Evolutionary conservation across 2,329 filamentous ascomycete genomes (phyloP).

Genomic region (Fusarium euwallaceae): DNA sequence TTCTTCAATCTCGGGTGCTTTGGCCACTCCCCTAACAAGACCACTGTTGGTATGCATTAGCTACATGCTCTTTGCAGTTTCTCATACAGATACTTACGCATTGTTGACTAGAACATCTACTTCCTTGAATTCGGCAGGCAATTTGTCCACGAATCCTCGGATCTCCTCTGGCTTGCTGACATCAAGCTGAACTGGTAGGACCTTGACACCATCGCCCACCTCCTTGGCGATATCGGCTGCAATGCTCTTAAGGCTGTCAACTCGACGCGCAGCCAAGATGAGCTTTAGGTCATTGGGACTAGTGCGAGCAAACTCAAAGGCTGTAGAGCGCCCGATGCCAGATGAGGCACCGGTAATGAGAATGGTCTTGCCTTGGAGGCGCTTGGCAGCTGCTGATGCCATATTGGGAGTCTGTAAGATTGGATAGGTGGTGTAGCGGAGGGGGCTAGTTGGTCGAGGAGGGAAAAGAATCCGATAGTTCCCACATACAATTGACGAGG

Average conservation of each 20-base stretch:
- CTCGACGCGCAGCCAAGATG: slow-evolving; percentile 85
- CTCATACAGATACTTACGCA: slow-evolving; percentile 71
- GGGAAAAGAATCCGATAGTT: not conserved
- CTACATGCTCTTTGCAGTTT: rapidly evolving
- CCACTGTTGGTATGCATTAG: slow-evolving; percentile 66
- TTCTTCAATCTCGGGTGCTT: slow-evolving; percentile 85
- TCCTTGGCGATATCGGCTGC: slow-evolving; percentile 82
- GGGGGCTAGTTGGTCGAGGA: not conserved
- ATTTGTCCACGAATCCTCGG: slow-evolving; percentile 74
- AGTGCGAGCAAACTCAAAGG: slow-evolving; percentile 91
- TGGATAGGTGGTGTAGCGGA: not conserved
- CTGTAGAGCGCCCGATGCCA: slow-evolving; percentile 85
- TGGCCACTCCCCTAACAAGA: slow-evolving; percentile 88
- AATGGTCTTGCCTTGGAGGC: slow-evolving; percentile 92
- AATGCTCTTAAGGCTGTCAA: slow-evolving; percentile 82
- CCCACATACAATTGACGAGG: not conserved
- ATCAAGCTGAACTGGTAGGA: slow-evolving; percentile 86
- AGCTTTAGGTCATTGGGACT: slow-evolving; percentile 83
- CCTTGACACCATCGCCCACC: slow-evolving; percentile 82
- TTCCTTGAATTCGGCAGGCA: slow-evolving; percentile 85
- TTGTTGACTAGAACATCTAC: slow-evolving; percentile 96
- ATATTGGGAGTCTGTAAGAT: slow-evolving; percentile 51
- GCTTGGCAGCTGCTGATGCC: slow-evolving; percentile 76
- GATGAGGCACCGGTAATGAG: slow-evolving; percentile 93
- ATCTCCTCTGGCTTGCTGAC: slow-evolving; percentile 85